Base-by-base conservation (phyloP, 208 protist species). In the Wallacemonas rigidus region DNA sequence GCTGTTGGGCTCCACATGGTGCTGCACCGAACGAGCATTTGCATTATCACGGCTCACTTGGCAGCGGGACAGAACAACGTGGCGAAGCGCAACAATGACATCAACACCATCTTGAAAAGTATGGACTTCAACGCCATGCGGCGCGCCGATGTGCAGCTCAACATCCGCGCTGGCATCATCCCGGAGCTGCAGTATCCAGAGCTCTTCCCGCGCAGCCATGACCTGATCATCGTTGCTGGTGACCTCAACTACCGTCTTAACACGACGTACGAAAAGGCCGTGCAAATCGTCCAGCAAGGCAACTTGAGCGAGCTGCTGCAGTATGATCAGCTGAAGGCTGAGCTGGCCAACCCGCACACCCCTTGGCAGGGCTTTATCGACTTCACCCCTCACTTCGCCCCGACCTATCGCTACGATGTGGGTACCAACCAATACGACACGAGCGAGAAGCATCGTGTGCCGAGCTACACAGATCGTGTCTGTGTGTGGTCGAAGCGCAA, bases 191-290 rank as follows among this genome's bases (percentile, higher is more conserved):
- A 79, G 64, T 79, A 77, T 39, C 71, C 75, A 2, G 83, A 87
- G 69, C 57, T 95, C 14, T 79, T 89, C 67, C 90, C 93, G 6
- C 82, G 87, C 39, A 79, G 90, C 56, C 89, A 97, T 80, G 91
- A 98, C 73, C 64, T 94, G 58, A 77, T 97, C 40, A 82, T 98
- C 64, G 93, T 95, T 44, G 89, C 95, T 5, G 96, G 96, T 2
- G 96, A 98, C 79, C 74, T 98, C 36, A 98, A 98, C 85, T 98
- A 98, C 73, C 85, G 94, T 14, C 58, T 98, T 26, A 77, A 88
- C 56, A 71, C 95, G 44, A 75, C 81, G 53, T 96, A 96, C 75
- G 87, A 96, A 44, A 61, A 75, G n/a, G 83, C 88, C 11, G 74
- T 97, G 40, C 68, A 74, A 40, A 60, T 91, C 12, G 79, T 80